Percentiles rank a stretch among this genome's conserved stretches.
Evolutionary conservation across 139 green algal species (phyloP).

Genomic region (Volvox africanus): DNA sequence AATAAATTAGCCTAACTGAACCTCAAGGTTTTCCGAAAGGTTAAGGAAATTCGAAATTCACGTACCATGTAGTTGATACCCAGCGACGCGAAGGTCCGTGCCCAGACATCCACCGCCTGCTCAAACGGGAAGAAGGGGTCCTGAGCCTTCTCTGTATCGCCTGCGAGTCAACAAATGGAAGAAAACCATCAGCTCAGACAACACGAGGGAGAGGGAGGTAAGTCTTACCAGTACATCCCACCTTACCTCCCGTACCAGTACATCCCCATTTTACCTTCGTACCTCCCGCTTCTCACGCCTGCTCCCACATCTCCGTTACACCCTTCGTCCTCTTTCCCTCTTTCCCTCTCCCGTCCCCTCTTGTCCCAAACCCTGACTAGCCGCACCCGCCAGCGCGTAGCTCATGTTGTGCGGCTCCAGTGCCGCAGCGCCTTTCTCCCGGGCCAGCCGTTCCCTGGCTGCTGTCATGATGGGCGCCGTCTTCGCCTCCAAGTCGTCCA

Average conservation of each 20-base stretch:
- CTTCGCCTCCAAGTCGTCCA: constrained; percentile 74
- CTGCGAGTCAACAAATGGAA: constrained; percentile 23
- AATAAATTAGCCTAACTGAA: too few species aligned
- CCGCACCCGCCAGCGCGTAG: constrained; percentile 72
- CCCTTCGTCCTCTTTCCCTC: too few species aligned
- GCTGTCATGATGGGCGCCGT: constrained; percentile 75
- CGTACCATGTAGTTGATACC: constrained; percentile 80
- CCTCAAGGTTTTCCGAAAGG: too few species aligned
- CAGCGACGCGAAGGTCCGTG: constrained; percentile 81
- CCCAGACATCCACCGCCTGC: constrained; percentile 80
- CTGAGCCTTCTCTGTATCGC: constrained; percentile 69
- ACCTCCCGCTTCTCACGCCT: too few species aligned
- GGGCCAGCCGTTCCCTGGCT: constrained; percentile 66
- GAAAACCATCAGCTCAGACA: too few species aligned
- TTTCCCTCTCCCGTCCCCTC: not conserved
- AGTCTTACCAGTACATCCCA: too few species aligned
- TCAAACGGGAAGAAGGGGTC: constrained; percentile 82
- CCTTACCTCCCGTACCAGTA: too few species aligned
- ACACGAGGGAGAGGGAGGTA: too few species aligned
- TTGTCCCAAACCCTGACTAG: not conserved
- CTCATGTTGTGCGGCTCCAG: constrained; percentile 82
- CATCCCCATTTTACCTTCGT: too few species aligned
- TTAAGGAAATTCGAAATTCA: not conserved
- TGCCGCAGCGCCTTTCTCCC: constrained; percentile 73
- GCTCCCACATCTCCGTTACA: too few species aligned